phyloP scores from a whole-genome alignment of 345 rosid genomes.

The Lepidium sativum region DNA sequence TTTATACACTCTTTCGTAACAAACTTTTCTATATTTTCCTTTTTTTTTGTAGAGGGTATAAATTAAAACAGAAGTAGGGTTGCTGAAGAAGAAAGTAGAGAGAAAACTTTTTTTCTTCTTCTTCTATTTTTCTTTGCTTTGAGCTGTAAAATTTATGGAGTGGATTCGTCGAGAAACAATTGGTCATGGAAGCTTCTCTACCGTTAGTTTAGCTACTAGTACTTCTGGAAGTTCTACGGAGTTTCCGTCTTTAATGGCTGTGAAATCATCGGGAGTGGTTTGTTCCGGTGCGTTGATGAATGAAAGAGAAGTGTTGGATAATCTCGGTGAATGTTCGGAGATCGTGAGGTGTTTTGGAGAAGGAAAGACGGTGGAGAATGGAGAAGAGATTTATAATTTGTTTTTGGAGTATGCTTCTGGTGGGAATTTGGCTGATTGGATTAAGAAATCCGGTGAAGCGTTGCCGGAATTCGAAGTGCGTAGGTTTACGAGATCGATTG shows the following conservation, averaged over 20 bases:
- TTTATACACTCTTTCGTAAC: not conserved
- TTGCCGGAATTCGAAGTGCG: constrained; percentile 44
- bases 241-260: constrained; percentile 48
- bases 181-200: constrained; percentile 63
- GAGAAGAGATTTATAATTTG: constrained; percentile 44
- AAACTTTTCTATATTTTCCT: not conserved
- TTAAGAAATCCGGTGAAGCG: constrained; percentile 28
- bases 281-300: constrained; percentile 35
- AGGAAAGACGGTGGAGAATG: constrained; percentile 31
- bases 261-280: constrained; percentile 47
- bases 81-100: constrained; percentile 2
- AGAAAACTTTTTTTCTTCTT: not conserved
- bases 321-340: constrained; percentile 36
- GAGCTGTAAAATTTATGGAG: constrained; percentile 28
- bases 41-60: not conserved
- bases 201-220: constrained; percentile 42
- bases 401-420: constrained; percentile 62
- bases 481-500: constrained; percentile 42
- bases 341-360: constrained; percentile 55
- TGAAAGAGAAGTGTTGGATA: constrained; percentile 40
- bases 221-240: constrained; percentile 7
- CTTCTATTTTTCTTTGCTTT: not conserved
- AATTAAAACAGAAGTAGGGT: constrained; percentile 1
- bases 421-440: constrained; percentile 42
- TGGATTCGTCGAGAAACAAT: constrained; percentile 59